Evolutionary conservation across 2,329 filamentous ascomycete species (phyloP), one percentile per base, ranked within the genome.

Genomic region (Cladosporium oxysporum): DNA sequence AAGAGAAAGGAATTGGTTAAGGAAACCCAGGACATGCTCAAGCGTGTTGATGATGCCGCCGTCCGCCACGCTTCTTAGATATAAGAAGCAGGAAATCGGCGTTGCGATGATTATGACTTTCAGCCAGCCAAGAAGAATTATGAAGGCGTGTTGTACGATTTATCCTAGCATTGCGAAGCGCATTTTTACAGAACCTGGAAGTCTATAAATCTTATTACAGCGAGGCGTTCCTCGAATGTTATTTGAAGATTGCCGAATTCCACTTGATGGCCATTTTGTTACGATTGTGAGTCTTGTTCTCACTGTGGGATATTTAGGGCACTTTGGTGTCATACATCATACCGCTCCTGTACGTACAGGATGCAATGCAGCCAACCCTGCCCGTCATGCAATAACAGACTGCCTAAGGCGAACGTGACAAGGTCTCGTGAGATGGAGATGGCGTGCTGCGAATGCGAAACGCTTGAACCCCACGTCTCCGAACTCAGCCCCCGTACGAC

Each of bases 1-100:
- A 85, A 82, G 75, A 82, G 91, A 73, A 93, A 91, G 80, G 89
- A 88, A 66, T 77, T 93, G 60, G 90, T 94, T n/a, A 86, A 83
- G 72, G 84, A 90, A 69, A 88, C 90, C 3, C 90, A 94, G 76
- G 84, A 81, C 12, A 80, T 90, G 52, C 77, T 95, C 70, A 88
- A 84, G 73, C 81, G 83, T 31, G 75, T 94, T 66, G 91, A 95
- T 64, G 55, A 69, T 70, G 69, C 72, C 68, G 68, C 65, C 53
- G 49, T 66, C 29, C 67, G 58, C 31, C 53, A 58, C 61, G 53
- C 53, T 60, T 58, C 37, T 65, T 44, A 41, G 57, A 28, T 60
- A 41, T 66, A n/a, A 21, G 41, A 47, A 33, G 52, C 11, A 23
- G 18, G 29, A 29, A 16, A 28, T 33, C 18, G 44, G 47, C 29